Conservation (phyloP, 805 yeast species). For the Citeromyces matritensis region DNA sequence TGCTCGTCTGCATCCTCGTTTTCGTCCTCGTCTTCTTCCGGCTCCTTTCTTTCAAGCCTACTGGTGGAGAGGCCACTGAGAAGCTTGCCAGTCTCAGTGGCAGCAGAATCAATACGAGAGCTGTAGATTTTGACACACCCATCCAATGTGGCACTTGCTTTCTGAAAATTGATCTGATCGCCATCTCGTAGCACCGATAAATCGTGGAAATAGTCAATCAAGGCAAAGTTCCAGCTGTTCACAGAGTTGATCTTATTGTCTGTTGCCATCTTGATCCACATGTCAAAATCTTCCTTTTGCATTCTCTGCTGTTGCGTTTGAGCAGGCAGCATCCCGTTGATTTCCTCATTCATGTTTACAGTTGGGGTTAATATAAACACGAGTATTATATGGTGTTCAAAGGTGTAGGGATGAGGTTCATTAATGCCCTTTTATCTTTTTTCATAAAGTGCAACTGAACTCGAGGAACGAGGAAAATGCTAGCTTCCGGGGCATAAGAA, state of each 20-base stretch:
- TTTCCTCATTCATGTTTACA: too few species aligned
- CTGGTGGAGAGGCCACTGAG: slow-evolving; percentile 27
- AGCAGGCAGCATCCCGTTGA: too few species aligned
- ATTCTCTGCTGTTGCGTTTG: not conserved
- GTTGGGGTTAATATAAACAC: too few species aligned
- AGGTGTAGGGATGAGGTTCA: too few species aligned
- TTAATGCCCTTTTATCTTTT: too few species aligned
- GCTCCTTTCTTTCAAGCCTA: slow-evolving; percentile 7
- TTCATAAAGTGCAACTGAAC: too few species aligned
- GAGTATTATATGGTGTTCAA: too few species aligned
- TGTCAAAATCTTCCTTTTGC: slow-evolving; percentile 43
- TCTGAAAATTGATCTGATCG: slow-evolving; percentile 73
- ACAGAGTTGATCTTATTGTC: slow-evolving; percentile 72
- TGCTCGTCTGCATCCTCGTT: slow-evolving; percentile 11
- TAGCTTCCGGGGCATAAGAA: too few species aligned
- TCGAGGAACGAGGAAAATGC: too few species aligned
- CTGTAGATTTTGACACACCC: slow-evolving; percentile 91
- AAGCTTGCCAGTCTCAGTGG: slow-evolving; percentile 76
- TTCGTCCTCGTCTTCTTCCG: slow-evolving; percentile 8
- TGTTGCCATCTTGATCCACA: slow-evolving; percentile 73
- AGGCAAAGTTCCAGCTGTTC: slow-evolving; percentile 82
- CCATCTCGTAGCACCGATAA: slow-evolving; percentile 61
- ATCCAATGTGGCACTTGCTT: slow-evolving; percentile 82
- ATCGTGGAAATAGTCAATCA: slow-evolving; percentile 86
- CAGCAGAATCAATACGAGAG: slow-evolving; percentile 84